Evolutionary conservation across 148 eudicot species (phyloP), one percentile per base, ranked within the genome.

Genomic region (Persicaria maculosa): DNA sequence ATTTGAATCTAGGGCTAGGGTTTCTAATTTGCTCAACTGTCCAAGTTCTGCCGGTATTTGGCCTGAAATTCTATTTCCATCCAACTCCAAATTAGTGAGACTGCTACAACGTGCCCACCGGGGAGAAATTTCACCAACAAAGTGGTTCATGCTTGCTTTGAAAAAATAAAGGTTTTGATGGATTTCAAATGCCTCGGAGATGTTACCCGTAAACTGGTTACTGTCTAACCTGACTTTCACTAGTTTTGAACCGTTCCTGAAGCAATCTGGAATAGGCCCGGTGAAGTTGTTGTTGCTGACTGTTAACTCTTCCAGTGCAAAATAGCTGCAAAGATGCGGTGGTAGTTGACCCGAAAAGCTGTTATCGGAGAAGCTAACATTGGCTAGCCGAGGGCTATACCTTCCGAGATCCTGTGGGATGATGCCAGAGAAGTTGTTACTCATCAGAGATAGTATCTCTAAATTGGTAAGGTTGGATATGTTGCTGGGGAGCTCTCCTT

Each of bases 291-390:
- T 93, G 11, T 75, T 65, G 57, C 82, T 86, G 50, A 80, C 89
- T 2, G 95, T 88, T 36, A 93, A 82, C 25, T 79, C 65, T 19
- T 31, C 6, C 9, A 93, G 85, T 20, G 62, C 70, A 46, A 83
- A 83, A 62, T 97, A 86, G 74, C 84, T 81, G 71, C 98, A 93
- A 59, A 91, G 76, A 54, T 78, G 76, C 7, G 86, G 65, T 54
- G 97, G 94, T 59, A 93, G 77, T 71, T 88, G 77, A 22, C 97
- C 98, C 0, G 85, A 83, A 75, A 93, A 89, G 78, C 83, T 88
- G 79, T 93, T 31, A 1, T 1, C 0, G 0, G 91, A 77, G 73
- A 93, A 84, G 78, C 90, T 88, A 44, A 86, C 95, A 85, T 77
- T 31, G 25, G 25, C 25, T 0, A 22, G 25, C 0, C 0, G 1